Percentiles rank a stretch among this genome's conserved stretches.
Conservation (phyloP, 1,284 basidiomycete genomes). For the Volvariella volvacea region DNA sequence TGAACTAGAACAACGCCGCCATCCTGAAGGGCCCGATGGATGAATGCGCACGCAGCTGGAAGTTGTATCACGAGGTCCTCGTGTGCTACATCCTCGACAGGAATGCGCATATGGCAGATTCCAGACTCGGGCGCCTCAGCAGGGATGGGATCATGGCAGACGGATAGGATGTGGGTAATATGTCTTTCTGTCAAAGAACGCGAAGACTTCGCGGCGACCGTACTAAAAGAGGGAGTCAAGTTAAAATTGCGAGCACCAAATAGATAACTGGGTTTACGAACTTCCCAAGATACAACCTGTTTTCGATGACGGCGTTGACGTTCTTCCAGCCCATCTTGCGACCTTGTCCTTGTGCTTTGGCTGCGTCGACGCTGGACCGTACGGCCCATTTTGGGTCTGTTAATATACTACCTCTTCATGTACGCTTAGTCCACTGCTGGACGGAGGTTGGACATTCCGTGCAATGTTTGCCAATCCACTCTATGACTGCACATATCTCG, state of each 20-base stretch:
- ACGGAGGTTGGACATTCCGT: not conserved
- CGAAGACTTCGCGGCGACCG: constrained; percentile 65
- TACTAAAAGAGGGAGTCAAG: constrained; percentile 31
- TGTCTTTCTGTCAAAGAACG: constrained; percentile 67
- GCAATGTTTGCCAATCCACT: not conserved
- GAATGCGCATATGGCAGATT: constrained; percentile 61
- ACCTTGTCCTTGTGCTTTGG: constrained; percentile 9
- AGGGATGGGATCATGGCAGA: constrained; percentile 66
- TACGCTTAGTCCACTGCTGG: not conserved
- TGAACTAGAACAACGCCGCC: constrained; percentile 80
- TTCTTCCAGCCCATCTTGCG: constrained; percentile 60
- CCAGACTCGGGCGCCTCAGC: constrained; percentile 70
- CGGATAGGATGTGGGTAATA: constrained; percentile 73
- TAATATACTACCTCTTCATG: not conserved
- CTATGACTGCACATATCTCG: not conserved
- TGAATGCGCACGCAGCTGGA: constrained; percentile 73
- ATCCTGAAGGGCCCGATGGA: constrained; percentile 60
- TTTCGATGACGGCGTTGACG: constrained; percentile 63
- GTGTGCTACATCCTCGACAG: constrained; percentile 77
- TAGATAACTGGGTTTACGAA: constrained; percentile 31
- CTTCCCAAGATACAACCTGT: constrained; percentile 71
- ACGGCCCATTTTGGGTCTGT: not conserved
- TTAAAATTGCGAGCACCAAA: constrained; percentile 6
- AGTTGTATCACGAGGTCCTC: constrained; percentile 78
- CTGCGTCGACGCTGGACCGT: not conserved